phyloP scores from a whole-genome alignment of 2,329 filamentous ascomycete species.

The Xylariaceae sp. region DNA sequence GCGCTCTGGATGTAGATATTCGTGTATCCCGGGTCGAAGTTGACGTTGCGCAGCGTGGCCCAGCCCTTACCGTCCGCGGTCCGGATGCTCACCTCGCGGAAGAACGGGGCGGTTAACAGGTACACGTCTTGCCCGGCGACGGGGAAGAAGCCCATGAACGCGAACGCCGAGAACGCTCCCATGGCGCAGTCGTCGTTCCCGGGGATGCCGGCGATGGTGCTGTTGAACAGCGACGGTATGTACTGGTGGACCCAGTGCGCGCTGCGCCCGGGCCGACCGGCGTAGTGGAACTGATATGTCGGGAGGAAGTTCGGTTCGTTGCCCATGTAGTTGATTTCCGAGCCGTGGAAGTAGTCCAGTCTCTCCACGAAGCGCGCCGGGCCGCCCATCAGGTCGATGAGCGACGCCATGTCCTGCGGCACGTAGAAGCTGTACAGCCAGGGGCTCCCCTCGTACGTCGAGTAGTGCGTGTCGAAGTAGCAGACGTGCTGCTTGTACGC shows the following conservation, averaged over 20 bases:
- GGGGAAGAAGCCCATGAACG: conserved; percentile 52
- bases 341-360: conserved; percentile 62
- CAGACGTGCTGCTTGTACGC: conserved; percentile 46
- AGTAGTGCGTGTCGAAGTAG: conserved; percentile 43
- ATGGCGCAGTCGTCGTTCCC: conserved; percentile 56
- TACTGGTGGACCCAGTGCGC: conserved; percentile 57
- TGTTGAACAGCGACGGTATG: conserved; percentile 64
- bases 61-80: conserved; percentile 39
- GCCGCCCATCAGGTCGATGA: conserved; percentile 51
- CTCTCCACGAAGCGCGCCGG: conserved; percentile 52
- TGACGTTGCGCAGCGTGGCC: conserved; percentile 46
- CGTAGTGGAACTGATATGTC: conserved; percentile 61
- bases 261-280: conserved; percentile 56
- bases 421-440: conserved; percentile 73
- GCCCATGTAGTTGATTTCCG: conserved; percentile 64
- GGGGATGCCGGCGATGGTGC: conserved; percentile 53
- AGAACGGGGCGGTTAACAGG: conserved; percentile 48
- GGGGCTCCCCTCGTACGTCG: conserved; percentile 44
- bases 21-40: conserved; percentile 31
- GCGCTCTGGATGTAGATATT: conserved; percentile 59
- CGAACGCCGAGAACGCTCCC: conserved; percentile 50
- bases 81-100: conserved; percentile 42
- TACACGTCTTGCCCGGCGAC: conserved; percentile 53
- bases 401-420: conserved; percentile 41
- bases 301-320: conserved; percentile 56